Evolutionary conservation across 2,329 filamentous ascomycete species (phyloP).

Genomic region (Trichophyton benhamiae): DNA sequence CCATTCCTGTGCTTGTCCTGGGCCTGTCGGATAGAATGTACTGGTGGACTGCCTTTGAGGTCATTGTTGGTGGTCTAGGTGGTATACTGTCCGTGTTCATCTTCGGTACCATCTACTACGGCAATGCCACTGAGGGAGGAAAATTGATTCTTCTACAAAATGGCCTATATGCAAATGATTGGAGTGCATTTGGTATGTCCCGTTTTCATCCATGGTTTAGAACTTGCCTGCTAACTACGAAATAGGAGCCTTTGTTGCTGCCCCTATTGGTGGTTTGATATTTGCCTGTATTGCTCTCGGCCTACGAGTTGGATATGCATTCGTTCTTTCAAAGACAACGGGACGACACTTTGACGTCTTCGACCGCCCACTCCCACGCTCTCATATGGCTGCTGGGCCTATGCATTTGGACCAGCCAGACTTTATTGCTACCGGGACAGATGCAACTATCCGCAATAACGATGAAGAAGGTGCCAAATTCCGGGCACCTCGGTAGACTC

Average conservation of each 20-base stretch:
- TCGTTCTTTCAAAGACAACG: slow-evolving; percentile 42
- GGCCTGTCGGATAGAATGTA: slow-evolving; percentile 53
- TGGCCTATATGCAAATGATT: slow-evolving; percentile 64
- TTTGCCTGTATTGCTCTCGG: slow-evolving; percentile 55
- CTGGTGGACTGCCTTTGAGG: slow-evolving; percentile 71
- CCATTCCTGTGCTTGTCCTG: slow-evolving; percentile 62
- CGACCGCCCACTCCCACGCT: slow-evolving; percentile 39
- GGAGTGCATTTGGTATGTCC: slow-evolving; percentile 57
- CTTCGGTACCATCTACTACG: slow-evolving; percentile 69
- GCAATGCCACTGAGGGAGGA: slow-evolving; percentile 49
- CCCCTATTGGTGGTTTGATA: slow-evolving; percentile 60
- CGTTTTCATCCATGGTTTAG: neutral
- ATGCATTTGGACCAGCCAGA: neutral
- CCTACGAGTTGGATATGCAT: slow-evolving; percentile 49
- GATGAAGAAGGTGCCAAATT: slow-evolving; percentile 9
- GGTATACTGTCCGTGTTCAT: slow-evolving; percentile 70
- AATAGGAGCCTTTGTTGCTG: slow-evolving; percentile 60
- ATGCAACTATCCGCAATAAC: neutral
- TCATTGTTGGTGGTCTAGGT: slow-evolving; percentile 63
- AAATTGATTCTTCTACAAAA: slow-evolving; percentile 59
- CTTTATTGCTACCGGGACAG: neutral
- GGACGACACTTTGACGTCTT: slow-evolving; percentile 55
- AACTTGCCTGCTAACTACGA: neutral
- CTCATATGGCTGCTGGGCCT: neutral
- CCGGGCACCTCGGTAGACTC: neutral